phyloP scores from a whole-genome alignment of 441 rosid genomes.

The Gossypium davidsonii region DNA sequence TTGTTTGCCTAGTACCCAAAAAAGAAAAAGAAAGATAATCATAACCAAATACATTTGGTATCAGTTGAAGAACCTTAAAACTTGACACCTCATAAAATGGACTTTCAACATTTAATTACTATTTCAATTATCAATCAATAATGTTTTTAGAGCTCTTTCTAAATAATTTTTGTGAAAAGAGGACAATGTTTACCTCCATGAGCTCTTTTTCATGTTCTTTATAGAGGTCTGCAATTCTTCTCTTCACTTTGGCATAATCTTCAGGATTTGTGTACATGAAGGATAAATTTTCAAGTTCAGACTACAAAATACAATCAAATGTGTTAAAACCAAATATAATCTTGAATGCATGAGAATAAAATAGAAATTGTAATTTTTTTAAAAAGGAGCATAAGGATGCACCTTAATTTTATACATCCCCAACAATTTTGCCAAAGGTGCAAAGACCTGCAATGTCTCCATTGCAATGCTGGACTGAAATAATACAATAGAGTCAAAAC shows the following conservation, averaged over 20 bases:
- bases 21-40: constrained; percentile 3
- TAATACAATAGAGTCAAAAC: constrained; percentile 23
- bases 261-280: constrained; percentile 90
- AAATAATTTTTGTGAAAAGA: constrained; percentile 3
- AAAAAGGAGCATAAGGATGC: not conserved
- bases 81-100: not conserved
- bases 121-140: constrained; percentile 1
- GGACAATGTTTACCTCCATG: constrained; percentile 47
- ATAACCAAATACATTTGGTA: not conserved
- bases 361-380: not conserved
- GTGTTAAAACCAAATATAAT: constrained; percentile 3
- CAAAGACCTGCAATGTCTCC: constrained; percentile 96
- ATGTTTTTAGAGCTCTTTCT: not conserved
- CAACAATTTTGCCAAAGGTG: constrained; percentile 89
- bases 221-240: constrained; percentile 72
- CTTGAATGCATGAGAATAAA: not conserved
- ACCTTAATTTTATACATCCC: constrained; percentile 99
- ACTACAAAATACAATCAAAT: constrained; percentile 40
- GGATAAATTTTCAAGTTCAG: constrained; percentile 92
- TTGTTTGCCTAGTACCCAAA: constrained; percentile 61
- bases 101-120: not conserved
- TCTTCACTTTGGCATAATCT: constrained; percentile 72
- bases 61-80: constrained; percentile 10
- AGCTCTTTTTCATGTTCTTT: constrained; percentile 90
- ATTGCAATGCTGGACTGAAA: constrained; percentile 87